Percentiles rank a stretch among this genome's conserved stretches.
phyloP scores from a whole-genome alignment of 192 early-diverging fungal genomes.

The Phycomyces blakesleeanus region DNA sequence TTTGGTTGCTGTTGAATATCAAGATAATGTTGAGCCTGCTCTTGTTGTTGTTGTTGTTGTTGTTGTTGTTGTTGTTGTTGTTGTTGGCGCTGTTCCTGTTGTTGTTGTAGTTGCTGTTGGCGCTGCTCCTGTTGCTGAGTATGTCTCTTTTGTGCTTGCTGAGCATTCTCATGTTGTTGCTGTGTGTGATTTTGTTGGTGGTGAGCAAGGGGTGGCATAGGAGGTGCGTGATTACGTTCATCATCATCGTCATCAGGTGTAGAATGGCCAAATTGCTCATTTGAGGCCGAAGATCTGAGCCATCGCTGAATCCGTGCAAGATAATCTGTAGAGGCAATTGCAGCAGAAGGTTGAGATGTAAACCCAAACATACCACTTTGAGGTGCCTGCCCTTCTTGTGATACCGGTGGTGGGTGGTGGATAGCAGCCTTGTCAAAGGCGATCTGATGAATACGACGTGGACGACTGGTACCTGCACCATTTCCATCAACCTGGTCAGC shows the following conservation, averaged over 20 bases:
- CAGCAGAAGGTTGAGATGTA: slow-evolving; percentile 17
- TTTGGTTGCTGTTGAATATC: too few species aligned
- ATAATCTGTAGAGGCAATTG: slow-evolving; percentile 22
- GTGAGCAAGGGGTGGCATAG: background rate
- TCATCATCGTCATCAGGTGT: background rate
- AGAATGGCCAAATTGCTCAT: slow-evolving; percentile 4
- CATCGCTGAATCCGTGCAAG: slow-evolving; percentile 27
- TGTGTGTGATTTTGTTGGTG: background rate
- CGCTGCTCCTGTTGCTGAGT: background rate
- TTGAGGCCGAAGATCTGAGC: slow-evolving; percentile 25
- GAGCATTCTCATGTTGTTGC: background rate
- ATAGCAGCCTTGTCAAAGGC: slow-evolving; percentile 1
- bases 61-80: background rate
- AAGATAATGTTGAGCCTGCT: too few species aligned
- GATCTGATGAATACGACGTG: slow-evolving; percentile 4
- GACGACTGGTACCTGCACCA: background rate
- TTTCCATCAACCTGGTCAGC: background rate
- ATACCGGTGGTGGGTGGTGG: slow-evolving; percentile 1
- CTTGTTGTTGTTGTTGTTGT: too few species aligned
- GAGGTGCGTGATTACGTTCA: background rate
- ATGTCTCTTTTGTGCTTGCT: background rate
- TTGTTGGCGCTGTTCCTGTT: background rate
- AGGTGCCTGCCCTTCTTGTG: background rate
- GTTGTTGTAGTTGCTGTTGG: background rate
- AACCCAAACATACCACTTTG: slow-evolving; percentile 11